Conservation (phyloP, 306 rosid species). For the Cyclanthera cordifolia region DNA sequence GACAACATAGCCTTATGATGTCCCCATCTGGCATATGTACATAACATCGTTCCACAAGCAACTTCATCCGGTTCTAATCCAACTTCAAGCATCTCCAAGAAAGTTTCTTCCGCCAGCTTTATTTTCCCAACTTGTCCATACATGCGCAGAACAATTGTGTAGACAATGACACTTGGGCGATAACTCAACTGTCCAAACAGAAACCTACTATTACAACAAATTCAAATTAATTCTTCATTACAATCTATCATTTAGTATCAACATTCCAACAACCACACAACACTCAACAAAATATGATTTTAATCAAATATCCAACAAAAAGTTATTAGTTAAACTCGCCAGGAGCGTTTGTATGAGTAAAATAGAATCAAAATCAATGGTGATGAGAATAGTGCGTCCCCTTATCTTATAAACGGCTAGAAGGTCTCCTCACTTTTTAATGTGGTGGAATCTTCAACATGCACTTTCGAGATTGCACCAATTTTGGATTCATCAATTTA, state of each 20-base stretch:
- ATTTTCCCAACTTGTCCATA: constrained; percentile 92
- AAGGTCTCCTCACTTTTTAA: too few relatives aligned
- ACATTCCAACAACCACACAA: background rate
- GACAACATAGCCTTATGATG: constrained; percentile 76
- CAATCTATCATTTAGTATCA: background rate
- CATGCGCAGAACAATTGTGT: constrained; percentile 61
- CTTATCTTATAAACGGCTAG: too few relatives aligned
- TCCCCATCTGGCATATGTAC: constrained; percentile 96
- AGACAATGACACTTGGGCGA: constrained; percentile 71
- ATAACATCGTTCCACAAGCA: constrained; percentile 91
- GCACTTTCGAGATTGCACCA: too few relatives aligned
- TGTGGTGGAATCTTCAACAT: too few relatives aligned
- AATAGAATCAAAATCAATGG: too few relatives aligned
- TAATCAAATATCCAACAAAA: constrained; percentile 1
- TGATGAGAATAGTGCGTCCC: too few relatives aligned
- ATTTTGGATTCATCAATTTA: too few relatives aligned
- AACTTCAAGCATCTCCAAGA: constrained; percentile 91
- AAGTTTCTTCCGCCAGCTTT: constrained; percentile 66
- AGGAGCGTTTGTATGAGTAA: background rate
- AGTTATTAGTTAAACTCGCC: background rate
- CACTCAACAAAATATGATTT: background rate
- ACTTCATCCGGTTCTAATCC: constrained; percentile 87
- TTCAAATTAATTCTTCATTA: constrained; percentile 24
- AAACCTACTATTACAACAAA: constrained; percentile 42
- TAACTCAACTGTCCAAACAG: constrained; percentile 72